These are phyloP conservation scores for Neurospora sp. DNA, from an alignment of 495 filamentous ascomycete species.

Conservation along the genomic window DNA sequence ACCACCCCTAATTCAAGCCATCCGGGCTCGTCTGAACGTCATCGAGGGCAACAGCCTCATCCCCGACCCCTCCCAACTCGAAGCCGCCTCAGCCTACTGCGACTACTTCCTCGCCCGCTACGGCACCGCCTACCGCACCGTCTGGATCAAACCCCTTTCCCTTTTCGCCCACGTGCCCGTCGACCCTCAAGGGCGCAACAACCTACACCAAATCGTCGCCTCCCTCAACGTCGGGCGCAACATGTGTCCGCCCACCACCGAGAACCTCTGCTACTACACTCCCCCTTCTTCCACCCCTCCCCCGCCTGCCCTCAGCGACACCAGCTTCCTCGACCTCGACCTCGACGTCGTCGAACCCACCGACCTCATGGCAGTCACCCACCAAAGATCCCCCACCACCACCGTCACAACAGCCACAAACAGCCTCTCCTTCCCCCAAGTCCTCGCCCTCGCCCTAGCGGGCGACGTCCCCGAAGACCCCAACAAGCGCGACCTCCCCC, in stretches of 20 bases:
- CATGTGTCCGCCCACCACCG: background rate
- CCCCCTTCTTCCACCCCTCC: background rate
- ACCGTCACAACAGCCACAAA: background rate
- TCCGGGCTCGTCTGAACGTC: background rate
- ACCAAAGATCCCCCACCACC: background rate
- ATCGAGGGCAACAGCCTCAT: background rate
- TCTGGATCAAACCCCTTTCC: background rate
- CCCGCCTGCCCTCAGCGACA: background rate
- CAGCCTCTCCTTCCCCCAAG: background rate
- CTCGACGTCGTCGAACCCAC: background rate
- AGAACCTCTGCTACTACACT: background rate
- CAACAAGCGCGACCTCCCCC: background rate
- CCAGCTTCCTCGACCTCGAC: background rate
- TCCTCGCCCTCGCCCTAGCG: background rate
- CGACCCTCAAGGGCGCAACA: background rate
- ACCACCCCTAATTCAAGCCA: background rate
- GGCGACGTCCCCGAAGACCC: background rate
- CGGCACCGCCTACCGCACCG: background rate
- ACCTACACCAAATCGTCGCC: background rate
- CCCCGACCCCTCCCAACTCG: background rate
- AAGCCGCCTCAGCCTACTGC: background rate
- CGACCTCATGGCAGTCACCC: background rate
- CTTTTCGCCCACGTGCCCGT: background rate
- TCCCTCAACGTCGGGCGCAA: background rate
- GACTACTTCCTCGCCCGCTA: constrained; percentile 5